Base-by-base conservation (phyloP, 345 rosid genomes). In the Camelina sativa region DNA sequence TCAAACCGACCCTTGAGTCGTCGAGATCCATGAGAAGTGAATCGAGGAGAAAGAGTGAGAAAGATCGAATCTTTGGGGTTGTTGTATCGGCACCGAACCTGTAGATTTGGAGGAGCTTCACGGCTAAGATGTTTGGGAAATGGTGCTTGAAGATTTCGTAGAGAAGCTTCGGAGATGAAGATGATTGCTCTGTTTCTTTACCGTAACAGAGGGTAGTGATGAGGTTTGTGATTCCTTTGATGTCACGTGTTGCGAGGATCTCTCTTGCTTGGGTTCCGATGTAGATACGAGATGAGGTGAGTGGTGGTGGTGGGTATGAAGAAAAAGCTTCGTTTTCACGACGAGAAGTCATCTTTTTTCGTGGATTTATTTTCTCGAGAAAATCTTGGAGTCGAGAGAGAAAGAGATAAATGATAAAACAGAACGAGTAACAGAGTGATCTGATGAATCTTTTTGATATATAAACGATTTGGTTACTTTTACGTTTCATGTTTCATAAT, bases 301-400 rank as follows among this genome's bases (percentile, higher is more conserved):
- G 22, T 12, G 66, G 66, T 11, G 78, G 78, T 57, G 72, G 32
- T 9, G 78, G 78, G 53, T 67, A 19, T 6, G 79, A 75, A 5
- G 68, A 30, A 9, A 62, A 67, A 50, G 68, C 16, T 8, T 3
- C 28, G 1, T 52, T 8, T 7, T 0, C 0, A 34, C 16, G 20
- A 41, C 11, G 11, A 47, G 10, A 13, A 19, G 44, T 0, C 79
- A 75, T 37, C 15, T 52, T 17, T 53, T n/a, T 40, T 40, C 15
- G 16, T 43, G 7, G 48, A 13, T 13, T 43, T 43, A 4, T 12
- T 41, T 41, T 46, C 4, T 19, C 19, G 51, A 46, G 51, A 46
- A 15, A 46, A 46, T 46, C 9, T 46, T 46, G 19, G 51, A 1
- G 51, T 15, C 8, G 37, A 44, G 48, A 44, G 17, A 44, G 48